These are phyloP conservation scores for Gentiana dahurica DNA, from an alignment of 257 asterid genomes.

Conservation along the genomic window DNA sequence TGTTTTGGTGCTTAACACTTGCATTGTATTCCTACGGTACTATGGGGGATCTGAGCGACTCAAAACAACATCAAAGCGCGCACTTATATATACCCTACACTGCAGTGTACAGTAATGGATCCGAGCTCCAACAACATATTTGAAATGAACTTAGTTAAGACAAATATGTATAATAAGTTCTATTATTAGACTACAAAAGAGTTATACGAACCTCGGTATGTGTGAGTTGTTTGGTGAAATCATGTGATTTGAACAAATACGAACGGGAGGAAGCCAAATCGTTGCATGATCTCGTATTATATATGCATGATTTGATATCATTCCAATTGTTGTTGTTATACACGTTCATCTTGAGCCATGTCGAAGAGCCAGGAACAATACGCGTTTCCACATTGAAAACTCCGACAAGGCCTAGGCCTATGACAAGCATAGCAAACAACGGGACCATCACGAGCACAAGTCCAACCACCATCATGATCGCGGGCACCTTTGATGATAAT, in stretches of 20 bases:
- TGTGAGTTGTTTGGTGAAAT: conserved; percentile 14
- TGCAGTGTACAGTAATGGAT: no score
- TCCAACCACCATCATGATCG: conserved; percentile 12
- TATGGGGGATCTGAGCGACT: no score
- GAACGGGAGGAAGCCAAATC: conserved; percentile 17
- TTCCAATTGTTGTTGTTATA: conserved; percentile 15
- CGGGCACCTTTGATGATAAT: background rate
- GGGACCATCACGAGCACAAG: conserved; percentile 17
- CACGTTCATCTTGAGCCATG: conserved; percentile 24
- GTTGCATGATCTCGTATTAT: conserved; percentile 16
- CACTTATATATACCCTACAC: no score
- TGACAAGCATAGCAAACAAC: conserved; percentile 15
- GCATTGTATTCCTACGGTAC: no score
- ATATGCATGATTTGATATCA: conserved; percentile 28
- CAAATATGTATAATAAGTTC: no score
- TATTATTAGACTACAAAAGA: background rate
- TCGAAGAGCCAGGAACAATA: conserved; percentile 22
- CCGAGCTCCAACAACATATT: no score
- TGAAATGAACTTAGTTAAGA: background rate
- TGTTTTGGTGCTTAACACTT: no score
- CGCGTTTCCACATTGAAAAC: conserved; percentile 17
- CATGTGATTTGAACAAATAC: conserved; percentile 12
- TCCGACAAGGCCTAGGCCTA: conserved; percentile 30
- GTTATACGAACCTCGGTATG: conserved; percentile 16
- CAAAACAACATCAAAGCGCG: no score